Evolutionary conservation across 2,329 filamentous ascomycete species (phyloP), one percentile per base, ranked within the genome.

Genomic region (Neurospora crassa): DNA sequence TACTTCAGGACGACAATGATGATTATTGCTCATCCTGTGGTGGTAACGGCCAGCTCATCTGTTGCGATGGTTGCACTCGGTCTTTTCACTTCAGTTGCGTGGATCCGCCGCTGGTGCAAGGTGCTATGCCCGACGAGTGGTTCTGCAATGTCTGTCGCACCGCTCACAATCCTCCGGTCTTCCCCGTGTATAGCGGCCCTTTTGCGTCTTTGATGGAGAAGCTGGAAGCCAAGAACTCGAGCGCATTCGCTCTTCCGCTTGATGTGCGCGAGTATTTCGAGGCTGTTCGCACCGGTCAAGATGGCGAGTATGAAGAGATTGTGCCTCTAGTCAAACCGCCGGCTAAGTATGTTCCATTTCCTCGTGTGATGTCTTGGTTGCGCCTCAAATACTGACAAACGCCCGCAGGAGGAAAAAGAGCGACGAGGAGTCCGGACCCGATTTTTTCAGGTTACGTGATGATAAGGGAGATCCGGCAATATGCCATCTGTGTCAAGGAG

Each of bases 11-110:
- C 76, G 91, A 97, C 74, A 97, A 97, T 80, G 93, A 96, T 80
- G 95, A 98, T 80, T 91, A 91, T 78, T 99, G 95, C 83, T 91
- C 91, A 73, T 89, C 93, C 67, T 99, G 96, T 82, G 89, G 91
- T 77, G 92, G 91, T 74, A 91, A 89, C 75, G 95, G 95, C 71
- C 89, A 93, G 76, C 87, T 99, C 74, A 87, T 98, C 75, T 97
- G 94, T 82, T 99, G 96, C 81, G 96, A 98, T 82, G 92, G 92
- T 74, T 99, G 96, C 82, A 88, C 91, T 73, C 89, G 93, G 75
- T 93, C 94, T 6, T 97, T 96, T 81, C 96, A 98, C 81, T 93
- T 96, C 79, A 86, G 88, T 72, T 98, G 96, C 80, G 89, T 96
- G 75, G 91, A 96, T 80, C 94, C 95, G 73, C 91, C 93, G 47